Conservation (phyloP, 805 yeast species). For the Cyberlindnera euphorbiiphila region DNA sequence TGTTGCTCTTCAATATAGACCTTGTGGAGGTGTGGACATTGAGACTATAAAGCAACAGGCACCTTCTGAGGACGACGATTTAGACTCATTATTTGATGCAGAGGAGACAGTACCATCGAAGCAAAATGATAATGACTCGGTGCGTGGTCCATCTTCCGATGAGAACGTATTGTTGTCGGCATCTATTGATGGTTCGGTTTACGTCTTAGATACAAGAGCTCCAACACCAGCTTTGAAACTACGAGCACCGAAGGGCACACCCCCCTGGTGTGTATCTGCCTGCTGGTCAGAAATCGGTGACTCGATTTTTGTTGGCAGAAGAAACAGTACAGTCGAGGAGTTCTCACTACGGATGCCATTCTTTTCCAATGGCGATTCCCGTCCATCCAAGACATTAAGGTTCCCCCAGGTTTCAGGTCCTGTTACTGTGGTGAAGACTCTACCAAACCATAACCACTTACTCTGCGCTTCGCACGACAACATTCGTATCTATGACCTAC, state of each 20-base stretch:
- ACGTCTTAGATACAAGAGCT: conserved; percentile 77
- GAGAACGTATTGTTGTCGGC: conserved; percentile 68
- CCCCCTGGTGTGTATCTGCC: conserved; percentile 93
- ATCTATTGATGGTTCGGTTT: conserved; percentile 75
- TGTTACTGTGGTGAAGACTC: conserved; percentile 70
- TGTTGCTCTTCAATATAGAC: conserved; percentile 70
- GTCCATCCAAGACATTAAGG: conserved; percentile 54
- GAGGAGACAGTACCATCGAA: conserved; percentile 40
- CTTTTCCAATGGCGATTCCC: conserved; percentile 34
- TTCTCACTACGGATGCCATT: conserved; percentile 59
- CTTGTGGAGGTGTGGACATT: conserved; percentile 33
- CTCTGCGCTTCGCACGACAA: conserved; percentile 90
- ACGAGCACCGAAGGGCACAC: conserved; percentile 57
- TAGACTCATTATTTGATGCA: conserved; percentile 58
- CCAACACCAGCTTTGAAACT: conserved; percentile 42
- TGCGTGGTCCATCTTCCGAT: conserved; percentile 21
- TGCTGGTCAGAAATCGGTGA: conserved; percentile 88
- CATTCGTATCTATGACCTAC: conserved; percentile 77
- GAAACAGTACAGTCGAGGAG: conserved; percentile 85
- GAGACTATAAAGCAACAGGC: conserved; percentile 18
- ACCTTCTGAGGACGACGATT: conserved; percentile 36
- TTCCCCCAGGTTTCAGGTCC: conserved; percentile 91
- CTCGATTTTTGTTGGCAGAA: conserved; percentile 74
- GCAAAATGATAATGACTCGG: conserved; percentile 16
- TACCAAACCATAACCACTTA: conserved; percentile 78